Evolutionary conservation across 2,329 filamentous ascomycete species (phyloP), one percentile per base, ranked within the genome.

Genomic region (Xylariomycetidae sp.): DNA sequence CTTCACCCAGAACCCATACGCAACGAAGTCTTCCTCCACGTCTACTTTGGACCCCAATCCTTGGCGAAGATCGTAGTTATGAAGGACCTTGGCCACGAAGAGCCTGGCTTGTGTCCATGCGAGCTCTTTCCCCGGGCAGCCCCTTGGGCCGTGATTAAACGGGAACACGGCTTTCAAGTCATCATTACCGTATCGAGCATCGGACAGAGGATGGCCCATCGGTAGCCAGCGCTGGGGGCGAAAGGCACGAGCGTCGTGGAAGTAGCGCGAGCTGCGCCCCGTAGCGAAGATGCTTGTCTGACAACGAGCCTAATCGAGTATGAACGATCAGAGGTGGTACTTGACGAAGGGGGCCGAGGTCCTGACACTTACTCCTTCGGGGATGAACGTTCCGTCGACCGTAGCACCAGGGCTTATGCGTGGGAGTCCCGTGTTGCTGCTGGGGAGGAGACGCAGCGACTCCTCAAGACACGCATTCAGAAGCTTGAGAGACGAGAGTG

Each of bases 391-490:
- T n/a, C 41, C 48, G 23, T 51, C 47, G 6, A 51, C 45, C 14
- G 33, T 34, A 10, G 43, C 41, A 3, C 49, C 48, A 2, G 48
- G 48, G 28, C 47, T 46, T 4, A 50, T 46, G 1, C 52, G 51
- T 15, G 31, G 41, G 34, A 43, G 29, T 4, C 40, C 40, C 12
- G 24, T 40, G 8, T 50, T n/a, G 15, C 23, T n/a, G 19, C 15
- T n/a, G 31, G 15, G 2, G 54, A 49, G 52, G 7, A 59, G 34
- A n/a, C 60, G 49, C 1, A 63, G 45, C 3, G 46, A 46, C 38
- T 64, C 61, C n/a, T 54, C 30, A 2, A 63, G 42, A 14, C 55
- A 53, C 4, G 59, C 59, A 22, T 52, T 38, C 8, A 64, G 47
- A 33, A 63, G 61, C 6, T 43, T 32, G 4, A 58, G 35, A 6